A percentile compares a stretch with the other conserved stretches of the same genome.
Conservation (phyloP, 2,329 filamentous ascomycete species). For the Colletotrichum caudatum region DNA sequence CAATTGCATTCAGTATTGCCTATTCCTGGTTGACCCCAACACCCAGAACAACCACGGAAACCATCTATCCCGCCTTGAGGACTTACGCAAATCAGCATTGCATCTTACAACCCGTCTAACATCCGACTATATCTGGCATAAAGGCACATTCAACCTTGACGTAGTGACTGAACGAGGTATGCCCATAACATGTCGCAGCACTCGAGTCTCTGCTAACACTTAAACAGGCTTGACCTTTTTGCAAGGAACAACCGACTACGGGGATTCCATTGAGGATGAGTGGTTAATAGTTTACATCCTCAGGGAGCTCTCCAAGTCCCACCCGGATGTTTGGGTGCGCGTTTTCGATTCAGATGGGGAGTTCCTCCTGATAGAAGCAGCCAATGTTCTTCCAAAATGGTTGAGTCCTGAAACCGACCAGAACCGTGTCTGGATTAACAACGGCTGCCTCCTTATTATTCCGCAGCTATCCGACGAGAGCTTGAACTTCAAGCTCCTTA, state of each 20-base stretch:
- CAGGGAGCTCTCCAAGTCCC: constrained; percentile 80
- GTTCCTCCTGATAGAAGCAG: constrained; percentile 94
- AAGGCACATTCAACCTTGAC: constrained; percentile 81
- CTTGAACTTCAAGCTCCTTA: constrained; percentile 59
- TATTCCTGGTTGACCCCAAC: constrained; percentile 75
- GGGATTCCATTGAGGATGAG: constrained; percentile 96
- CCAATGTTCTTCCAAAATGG: constrained; percentile 88
- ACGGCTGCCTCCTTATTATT: constrained; percentile 81
- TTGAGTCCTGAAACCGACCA: constrained; percentile 90
- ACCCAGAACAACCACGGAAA: constrained; percentile 61
- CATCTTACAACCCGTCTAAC: constrained; percentile 73
- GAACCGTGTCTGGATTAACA: constrained; percentile 90
- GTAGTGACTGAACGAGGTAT: constrained; percentile 70
- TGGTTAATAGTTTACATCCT: constrained; percentile 96
- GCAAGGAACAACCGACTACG: constrained; percentile 84
- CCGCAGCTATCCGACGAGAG: constrained; percentile 60
- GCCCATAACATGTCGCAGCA: constrained; percentile 34
- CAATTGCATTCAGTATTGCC: constrained; percentile 86
- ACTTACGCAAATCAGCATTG: constrained; percentile 76
- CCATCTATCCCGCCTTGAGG: constrained; percentile 74
- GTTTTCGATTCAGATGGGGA: constrained; percentile 92
- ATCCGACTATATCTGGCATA: constrained; percentile 96
- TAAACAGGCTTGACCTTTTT: constrained; percentile 69
- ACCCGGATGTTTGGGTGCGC: constrained; percentile 82
- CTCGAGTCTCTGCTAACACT: constrained; percentile 7